Conservation (phyloP, 371 early-diverging fungal species). For the Syncephalastrum racemosum region DNA sequence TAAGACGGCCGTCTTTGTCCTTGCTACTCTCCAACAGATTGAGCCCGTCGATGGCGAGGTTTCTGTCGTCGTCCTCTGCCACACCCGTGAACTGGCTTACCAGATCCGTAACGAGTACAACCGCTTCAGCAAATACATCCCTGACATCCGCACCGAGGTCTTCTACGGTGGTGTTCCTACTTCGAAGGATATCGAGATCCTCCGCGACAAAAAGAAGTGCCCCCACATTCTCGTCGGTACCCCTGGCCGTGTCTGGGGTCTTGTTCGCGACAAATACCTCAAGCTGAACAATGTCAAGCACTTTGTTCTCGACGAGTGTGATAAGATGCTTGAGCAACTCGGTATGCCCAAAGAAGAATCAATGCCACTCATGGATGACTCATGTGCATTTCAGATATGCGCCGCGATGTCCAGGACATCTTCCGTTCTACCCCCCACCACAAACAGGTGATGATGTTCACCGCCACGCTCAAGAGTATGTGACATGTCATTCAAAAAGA, state of each 20-base stretch:
- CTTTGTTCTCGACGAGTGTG: constrained; percentile 99
- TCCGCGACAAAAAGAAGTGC: constrained; percentile 77
- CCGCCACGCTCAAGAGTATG: constrained; percentile 73
- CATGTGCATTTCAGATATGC: constrained; percentile 75
- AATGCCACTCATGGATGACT: neutral
- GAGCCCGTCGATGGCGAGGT: constrained; percentile 81
- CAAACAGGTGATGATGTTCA: constrained; percentile 99
- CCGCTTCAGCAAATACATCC: constrained; percentile 94
- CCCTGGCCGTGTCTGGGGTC: constrained; percentile 94
- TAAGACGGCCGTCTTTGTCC: constrained; percentile 98
- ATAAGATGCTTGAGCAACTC: constrained; percentile 92
- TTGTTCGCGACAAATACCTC: constrained; percentile 82
- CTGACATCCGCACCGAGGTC: constrained; percentile 91
- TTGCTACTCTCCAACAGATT: constrained; percentile 95
- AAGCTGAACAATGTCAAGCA: constrained; percentile 85
- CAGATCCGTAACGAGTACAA: constrained; percentile 96
- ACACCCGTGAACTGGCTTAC: constrained; percentile 97
- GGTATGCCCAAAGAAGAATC: constrained; percentile 53
- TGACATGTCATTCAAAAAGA: no score
- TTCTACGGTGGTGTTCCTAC: constrained; percentile 90
- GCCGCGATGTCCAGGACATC: constrained; percentile 95
- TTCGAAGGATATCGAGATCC: constrained; percentile 77
- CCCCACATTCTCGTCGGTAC: constrained; percentile 98
- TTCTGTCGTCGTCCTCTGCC: constrained; percentile 92
- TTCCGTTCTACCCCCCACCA: constrained; percentile 92